A percentile compares a stretch with the other conserved stretches of the same genome.
Evolutionary conservation across 805 yeast species (phyloP).

Genomic region (Saccharomycopsis sp.): DNA sequence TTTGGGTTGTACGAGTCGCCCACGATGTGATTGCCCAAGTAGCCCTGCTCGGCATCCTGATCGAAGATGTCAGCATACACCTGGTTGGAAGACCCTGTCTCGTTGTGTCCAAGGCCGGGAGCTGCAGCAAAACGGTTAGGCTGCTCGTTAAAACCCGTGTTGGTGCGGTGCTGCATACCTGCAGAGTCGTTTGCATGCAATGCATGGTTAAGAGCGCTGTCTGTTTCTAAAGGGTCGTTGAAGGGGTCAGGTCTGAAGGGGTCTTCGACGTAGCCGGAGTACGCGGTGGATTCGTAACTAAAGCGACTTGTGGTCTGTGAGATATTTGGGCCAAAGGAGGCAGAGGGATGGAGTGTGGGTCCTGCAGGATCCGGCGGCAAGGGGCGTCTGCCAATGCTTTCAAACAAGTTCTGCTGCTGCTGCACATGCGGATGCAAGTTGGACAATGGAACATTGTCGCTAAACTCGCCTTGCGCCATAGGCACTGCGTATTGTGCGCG

Average conservation of each 20-base stretch:
- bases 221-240: not conserved
- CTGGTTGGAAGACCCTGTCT: not conserved
- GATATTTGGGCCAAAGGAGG: not conserved
- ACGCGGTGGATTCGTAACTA: slow-evolving; percentile 1
- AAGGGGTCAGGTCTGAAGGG: slow-evolving; percentile 3
- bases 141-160: not conserved
- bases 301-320: not conserved
- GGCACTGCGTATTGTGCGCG: too few species aligned
- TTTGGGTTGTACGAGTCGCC: slow-evolving; percentile 18
- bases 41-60: not conserved
- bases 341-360: not conserved
- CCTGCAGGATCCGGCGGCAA: not conserved
- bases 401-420: not conserved
- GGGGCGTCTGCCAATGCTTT: not conserved
- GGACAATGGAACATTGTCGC: not conserved
- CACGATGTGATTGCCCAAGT: slow-evolving; percentile 4
- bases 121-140: not conserved
- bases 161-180: not conserved
- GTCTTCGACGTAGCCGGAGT: not conserved
- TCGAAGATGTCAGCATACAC: not conserved
- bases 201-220: slow-evolving; percentile 8
- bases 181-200: slow-evolving; percentile 5
- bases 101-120: not conserved
- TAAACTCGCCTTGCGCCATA: not conserved
- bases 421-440: not conserved